A percentile compares a stretch with the other conserved stretches of the same genome.
Evolutionary conservation across 495 filamentous ascomycete genomes (phyloP).

Genomic region (Aspergillus nidulans): DNA sequence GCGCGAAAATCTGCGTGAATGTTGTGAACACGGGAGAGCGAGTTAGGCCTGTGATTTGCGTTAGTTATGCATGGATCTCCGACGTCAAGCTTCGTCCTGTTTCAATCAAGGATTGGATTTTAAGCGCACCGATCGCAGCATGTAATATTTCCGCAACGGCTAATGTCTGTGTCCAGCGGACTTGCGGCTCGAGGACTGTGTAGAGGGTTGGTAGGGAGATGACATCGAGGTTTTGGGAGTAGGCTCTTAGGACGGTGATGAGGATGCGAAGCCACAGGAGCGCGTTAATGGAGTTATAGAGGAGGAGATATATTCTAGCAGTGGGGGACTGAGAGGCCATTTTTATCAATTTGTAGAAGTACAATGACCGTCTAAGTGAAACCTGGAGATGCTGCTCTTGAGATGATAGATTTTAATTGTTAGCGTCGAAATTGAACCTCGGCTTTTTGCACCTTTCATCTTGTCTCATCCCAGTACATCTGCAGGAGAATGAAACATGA

Average conservation of each 20-base stretch:
- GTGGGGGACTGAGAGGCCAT: constrained; percentile 8
- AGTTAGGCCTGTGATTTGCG: constrained; percentile 36
- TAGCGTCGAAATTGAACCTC: not conserved
- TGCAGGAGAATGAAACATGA: not conserved
- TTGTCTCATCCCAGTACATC: not conserved
- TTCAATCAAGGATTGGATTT: too few relatives aligned
- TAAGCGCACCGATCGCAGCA: constrained; percentile 44
- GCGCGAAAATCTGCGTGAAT: constrained; percentile 48
- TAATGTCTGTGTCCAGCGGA: constrained; percentile 27
- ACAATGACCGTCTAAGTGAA: too few relatives aligned
- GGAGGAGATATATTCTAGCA: constrained; percentile 52
- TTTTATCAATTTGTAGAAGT: not conserved
- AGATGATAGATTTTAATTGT: not conserved
- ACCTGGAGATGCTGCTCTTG: not conserved
- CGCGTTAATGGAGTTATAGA: constrained; percentile 68
- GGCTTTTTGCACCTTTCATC: not conserved
- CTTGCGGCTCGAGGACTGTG: constrained; percentile 26
- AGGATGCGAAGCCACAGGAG: constrained; percentile 58
- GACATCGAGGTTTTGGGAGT: constrained; percentile 1
- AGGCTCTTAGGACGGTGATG: constrained; percentile 13
- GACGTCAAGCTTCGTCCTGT: too few relatives aligned
- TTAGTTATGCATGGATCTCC: too few relatives aligned
- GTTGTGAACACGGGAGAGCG: constrained; percentile 51
- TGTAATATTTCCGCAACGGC: constrained; percentile 31
- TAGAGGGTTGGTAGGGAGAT: constrained; percentile 8